Evolutionary conservation across 1,284 basidiomycete genomes (phyloP), one percentile per base, ranked within the genome.

Genomic region (Trametes pubescens): DNA sequence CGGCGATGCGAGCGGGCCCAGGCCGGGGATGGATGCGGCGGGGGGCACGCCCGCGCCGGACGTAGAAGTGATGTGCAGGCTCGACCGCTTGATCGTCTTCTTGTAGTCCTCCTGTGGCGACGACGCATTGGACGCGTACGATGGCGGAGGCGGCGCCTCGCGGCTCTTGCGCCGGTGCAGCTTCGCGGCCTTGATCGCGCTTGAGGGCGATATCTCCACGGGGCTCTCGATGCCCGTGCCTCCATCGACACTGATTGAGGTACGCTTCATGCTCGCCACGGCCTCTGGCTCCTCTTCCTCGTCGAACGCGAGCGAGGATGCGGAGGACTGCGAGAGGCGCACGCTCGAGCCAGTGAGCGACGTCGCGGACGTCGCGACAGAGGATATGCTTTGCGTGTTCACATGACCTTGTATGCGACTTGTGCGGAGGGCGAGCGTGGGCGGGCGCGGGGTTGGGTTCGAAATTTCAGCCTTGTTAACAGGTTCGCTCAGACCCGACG

Each of bases 271-370:
- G 40, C 18, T n/a, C 54, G 32, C 37, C n/a, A 34, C 6, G 24
- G 24, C 18, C 43, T 40, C 55, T 24, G 51, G 43, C 59, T 69
- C 73, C 38, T 72, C 72, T 34, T 82, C 80, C 24, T 73, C 71
- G 48, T 90, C 89, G 63, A 74, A 69, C 51, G 72, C 69, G 58
- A 71, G 63, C 29, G 73, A 74, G 6, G 81, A 81, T 37, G 76
- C 70, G 1, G 80, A 81, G 0, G 81, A 82, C 65, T 81, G 81
- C 2, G 83, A 84, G 32, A 82, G 73, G n/a, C 80, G 76, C 51
- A 78, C 76, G 57, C 72, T 73, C 21, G 67, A 69, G 43, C 62
- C 61, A 0, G 60, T 61, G n/a, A 73, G 67, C 8, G 73, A 69
- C 3, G 73, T 69, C 21, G 69, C 65, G 1, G 72, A 63, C 2